phyloP scores from a whole-genome alignment of 352 stramenopile genomes.

The Blastocystis sp. region DNA sequence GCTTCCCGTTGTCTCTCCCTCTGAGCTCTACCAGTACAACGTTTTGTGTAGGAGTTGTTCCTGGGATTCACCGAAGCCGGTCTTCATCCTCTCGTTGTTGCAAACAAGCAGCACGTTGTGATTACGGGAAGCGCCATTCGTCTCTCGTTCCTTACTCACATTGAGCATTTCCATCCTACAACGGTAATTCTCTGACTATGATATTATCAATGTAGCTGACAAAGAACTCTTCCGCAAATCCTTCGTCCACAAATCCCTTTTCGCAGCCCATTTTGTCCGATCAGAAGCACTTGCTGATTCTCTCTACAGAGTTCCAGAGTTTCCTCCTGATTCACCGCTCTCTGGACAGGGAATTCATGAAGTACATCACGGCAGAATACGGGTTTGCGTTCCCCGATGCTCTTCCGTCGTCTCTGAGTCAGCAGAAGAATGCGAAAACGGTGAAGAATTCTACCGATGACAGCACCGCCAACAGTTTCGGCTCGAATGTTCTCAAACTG shows the following conservation, averaged over 20 bases:
- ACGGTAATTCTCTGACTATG: too few species aligned
- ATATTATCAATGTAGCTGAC: too few species aligned
- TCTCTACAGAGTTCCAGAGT: background rate
- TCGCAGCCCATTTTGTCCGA: too few species aligned
- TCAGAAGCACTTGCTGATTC: slow-evolving; percentile 13
- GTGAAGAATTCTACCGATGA: background rate
- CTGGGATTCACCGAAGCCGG: background rate
- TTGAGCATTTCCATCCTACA: too few species aligned
- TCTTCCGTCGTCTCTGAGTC: background rate
- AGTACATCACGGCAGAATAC: background rate
- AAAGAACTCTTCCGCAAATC: too few species aligned
- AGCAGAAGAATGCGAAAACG: background rate
- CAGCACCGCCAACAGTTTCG: background rate
- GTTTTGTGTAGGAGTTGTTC: background rate
- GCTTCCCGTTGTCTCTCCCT: background rate
- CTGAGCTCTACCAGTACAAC: background rate
- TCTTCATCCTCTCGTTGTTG: slow-evolving; percentile 3
- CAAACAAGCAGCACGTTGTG: slow-evolving; percentile 1
- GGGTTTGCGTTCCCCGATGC: background rate
- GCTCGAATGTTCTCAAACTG: slow-evolving; percentile 17
- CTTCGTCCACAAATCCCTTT: background rate
- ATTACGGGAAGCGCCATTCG: background rate
- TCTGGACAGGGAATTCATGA: slow-evolving; percentile 51
- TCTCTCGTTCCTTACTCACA: background rate
- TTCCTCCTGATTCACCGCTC: background rate